Percentiles rank a stretch among this genome's conserved stretches.
phyloP scores from a whole-genome alignment of 345 rosid genomes.

The Brassica carinata region DNA sequence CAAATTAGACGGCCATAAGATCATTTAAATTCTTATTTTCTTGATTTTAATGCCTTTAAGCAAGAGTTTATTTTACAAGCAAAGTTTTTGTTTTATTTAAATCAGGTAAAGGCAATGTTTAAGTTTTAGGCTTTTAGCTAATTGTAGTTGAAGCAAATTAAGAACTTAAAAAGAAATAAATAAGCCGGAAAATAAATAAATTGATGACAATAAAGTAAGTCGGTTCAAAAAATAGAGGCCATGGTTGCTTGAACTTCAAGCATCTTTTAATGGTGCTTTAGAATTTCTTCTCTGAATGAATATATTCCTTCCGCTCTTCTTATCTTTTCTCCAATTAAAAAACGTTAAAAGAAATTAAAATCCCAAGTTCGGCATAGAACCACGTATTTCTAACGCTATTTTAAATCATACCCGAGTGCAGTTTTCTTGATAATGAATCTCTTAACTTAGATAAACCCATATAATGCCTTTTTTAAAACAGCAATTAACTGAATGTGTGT shows the following conservation, averaged over 20 bases:
- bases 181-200: not conserved
- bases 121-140: conserved; percentile 50
- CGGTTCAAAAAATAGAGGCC: conserved; percentile 57
- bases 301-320: conserved; percentile 63
- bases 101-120: conserved; percentile 54
- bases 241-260: conserved; percentile 88
- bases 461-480: not conserved
- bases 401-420: not conserved
- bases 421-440: not conserved
- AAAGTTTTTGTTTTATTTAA: not conserved
- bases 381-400: conserved; percentile 22
- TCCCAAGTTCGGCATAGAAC: conserved; percentile 24
- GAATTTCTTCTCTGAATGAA: conserved; percentile 73
- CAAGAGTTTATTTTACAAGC: not conserved
- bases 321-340: conserved; percentile 29
- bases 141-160: conserved; percentile 39
- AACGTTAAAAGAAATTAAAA: not conserved
- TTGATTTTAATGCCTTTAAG: not conserved
- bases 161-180: conserved; percentile 12
- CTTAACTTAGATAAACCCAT: not conserved
- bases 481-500: conserved; percentile 1
- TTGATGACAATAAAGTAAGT: conserved; percentile 41
- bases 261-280: conserved; percentile 67
- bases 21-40: not conserved
- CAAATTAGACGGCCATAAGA: conserved; percentile 6